Conservation (phyloP, 1,284 basidiomycete species). For the Phenoliferia sp. region DNA sequence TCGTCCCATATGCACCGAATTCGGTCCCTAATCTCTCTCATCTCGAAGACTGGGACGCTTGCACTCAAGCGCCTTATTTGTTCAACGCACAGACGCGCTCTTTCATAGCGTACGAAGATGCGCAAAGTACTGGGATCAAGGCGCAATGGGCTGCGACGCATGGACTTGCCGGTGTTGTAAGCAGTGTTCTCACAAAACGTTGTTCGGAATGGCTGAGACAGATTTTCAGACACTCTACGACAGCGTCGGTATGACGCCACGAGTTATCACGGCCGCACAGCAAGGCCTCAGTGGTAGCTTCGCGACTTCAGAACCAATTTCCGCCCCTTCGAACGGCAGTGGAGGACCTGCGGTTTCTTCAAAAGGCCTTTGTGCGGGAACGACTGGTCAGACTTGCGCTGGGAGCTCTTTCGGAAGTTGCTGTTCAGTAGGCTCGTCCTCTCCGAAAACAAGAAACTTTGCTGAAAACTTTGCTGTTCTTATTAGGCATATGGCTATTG, state of each 20-base stretch:
- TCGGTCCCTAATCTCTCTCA: not conserved
- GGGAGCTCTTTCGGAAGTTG: not conserved
- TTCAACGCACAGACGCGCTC: conserved; percentile 9
- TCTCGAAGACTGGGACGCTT: conserved; percentile 9
- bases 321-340: no score
- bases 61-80: conserved; percentile 22
- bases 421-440: not conserved
- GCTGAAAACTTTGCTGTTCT: not conserved
- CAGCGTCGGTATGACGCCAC: not conserved
- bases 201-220: not conserved
- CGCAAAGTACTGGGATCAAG: conserved; percentile 65
- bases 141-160: conserved; percentile 43
- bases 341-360: no score
- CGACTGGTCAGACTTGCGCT: not conserved
- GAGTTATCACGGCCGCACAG: not conserved
- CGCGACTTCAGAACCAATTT: not conserved
- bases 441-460: not conserved
- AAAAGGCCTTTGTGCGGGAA: not conserved
- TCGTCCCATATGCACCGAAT: no score
- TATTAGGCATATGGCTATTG: not conserved
- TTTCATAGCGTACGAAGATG: conserved; percentile 47
- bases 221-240: not conserved
- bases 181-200: not conserved
- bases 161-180: conserved; percentile 22
- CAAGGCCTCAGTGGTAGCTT: not conserved